Percentiles rank a stretch among this genome's conserved stretches.
Conservation (phyloP, 192 early-diverging fungal genomes). For the Backusella tuberculispora region DNA sequence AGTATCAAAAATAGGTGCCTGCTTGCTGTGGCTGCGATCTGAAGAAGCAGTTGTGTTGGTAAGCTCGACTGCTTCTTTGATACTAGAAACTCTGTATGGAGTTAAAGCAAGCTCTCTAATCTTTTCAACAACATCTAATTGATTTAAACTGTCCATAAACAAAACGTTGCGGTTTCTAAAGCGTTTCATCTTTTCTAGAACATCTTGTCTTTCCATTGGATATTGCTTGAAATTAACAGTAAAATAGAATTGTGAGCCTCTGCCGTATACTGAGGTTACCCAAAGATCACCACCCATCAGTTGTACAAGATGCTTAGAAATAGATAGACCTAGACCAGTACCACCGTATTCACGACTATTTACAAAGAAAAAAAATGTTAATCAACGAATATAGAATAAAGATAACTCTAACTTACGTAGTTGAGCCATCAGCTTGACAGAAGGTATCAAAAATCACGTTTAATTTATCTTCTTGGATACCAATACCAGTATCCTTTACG, state of each 20-base stretch:
- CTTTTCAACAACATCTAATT: conserved; percentile 48
- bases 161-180: conserved; percentile 63
- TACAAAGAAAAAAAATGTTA: background rate
- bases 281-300: conserved; percentile 82
- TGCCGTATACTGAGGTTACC: conserved; percentile 68
- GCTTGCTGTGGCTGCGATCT: conserved; percentile 30
- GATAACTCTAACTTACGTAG: conserved; percentile 46
- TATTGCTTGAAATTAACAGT: conserved; percentile 59
- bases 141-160: conserved; percentile 60
- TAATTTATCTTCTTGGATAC: conserved; percentile 79
- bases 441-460: conserved; percentile 81
- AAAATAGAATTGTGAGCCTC: conserved; percentile 79
- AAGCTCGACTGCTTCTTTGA: conserved; percentile 53
- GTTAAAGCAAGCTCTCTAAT: conserved; percentile 56
- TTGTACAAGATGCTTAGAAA: conserved; percentile 75
- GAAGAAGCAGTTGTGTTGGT: conserved; percentile 36
- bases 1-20: conserved; percentile 61
- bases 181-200: conserved; percentile 50
- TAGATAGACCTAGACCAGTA: conserved; percentile 71
- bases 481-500: conserved; percentile 85
- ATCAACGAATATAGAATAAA: background rate
- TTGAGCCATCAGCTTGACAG: conserved; percentile 84
- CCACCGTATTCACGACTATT: conserved; percentile 26
- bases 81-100: conserved; percentile 45
- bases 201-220: conserved; percentile 41